These are phyloP conservation scores for Trichophyton mentagrophytes DNA, from an alignment of 2,329 filamentous ascomycete species.

Conservation along the genomic window DNA sequence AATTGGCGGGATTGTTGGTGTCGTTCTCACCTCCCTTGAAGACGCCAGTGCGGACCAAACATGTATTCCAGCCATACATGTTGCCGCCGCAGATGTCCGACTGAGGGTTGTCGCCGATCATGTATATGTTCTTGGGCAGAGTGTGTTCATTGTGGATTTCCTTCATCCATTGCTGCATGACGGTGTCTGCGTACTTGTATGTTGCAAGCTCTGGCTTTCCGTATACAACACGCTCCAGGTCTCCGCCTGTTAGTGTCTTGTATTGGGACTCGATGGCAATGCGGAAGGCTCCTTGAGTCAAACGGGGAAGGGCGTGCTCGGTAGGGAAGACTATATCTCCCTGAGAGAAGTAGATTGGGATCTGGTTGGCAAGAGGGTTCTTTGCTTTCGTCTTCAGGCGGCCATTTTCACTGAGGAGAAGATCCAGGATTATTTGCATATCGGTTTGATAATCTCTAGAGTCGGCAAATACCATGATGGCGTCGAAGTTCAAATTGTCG, in stretches of 20 bases:
- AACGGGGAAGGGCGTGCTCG: constrained; percentile 49
- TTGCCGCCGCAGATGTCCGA: constrained; percentile 65
- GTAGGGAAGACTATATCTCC: constrained; percentile 53
- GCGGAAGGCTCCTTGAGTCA: constrained; percentile 64
- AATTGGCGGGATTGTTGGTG: constrained; percentile 62
- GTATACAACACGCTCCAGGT: constrained; percentile 64
- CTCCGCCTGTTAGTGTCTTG: constrained; percentile 51
- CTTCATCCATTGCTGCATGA: constrained; percentile 62
- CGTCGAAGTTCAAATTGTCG: constrained; percentile 57
- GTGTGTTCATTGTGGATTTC: constrained; percentile 59
- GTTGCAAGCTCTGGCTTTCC: constrained; percentile 62
- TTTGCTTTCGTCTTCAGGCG: constrained; percentile 51
- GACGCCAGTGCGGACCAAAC: constrained; percentile 63
- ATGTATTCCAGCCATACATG: constrained; percentile 74
- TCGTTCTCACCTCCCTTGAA: constrained; percentile 68
- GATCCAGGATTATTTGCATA: constrained; percentile 64
- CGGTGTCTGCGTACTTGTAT: constrained; percentile 68
- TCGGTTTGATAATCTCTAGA: constrained; percentile 62
- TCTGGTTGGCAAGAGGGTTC: constrained; percentile 52
- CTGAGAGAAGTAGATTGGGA: constrained; percentile 63
- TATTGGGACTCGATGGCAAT: constrained; percentile 58
- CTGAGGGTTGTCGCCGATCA: constrained; percentile 63
- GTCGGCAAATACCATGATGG: constrained; percentile 63
- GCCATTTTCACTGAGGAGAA: constrained; percentile 56
- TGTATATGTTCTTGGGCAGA: constrained; percentile 59